These are phyloP conservation scores for Helminthosporium solani DNA, from an alignment of 2,329 filamentous ascomycete genomes.

Conservation along the genomic window DNA sequence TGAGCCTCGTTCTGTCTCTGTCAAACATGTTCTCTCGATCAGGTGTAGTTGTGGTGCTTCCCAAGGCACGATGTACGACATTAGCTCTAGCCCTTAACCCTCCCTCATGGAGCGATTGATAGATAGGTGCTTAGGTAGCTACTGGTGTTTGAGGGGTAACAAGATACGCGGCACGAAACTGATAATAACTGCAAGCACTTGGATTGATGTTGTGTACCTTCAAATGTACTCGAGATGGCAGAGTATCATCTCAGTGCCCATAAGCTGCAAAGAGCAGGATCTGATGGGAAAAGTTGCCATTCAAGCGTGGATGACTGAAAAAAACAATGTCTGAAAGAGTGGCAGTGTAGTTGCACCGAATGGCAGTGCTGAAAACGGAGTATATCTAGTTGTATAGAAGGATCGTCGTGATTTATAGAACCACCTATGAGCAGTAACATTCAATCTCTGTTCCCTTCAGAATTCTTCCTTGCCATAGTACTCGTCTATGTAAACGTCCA, in stretches of 20 bases:
- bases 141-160: not conserved
- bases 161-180: not conserved
- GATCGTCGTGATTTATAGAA: constrained; percentile 6
- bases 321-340: constrained; percentile 26
- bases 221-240: constrained; percentile 12
- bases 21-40: not conserved
- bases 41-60: too few relatives aligned
- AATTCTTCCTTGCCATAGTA: too few relatives aligned
- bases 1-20: not conserved
- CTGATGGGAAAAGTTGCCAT: constrained; percentile 31
- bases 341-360: constrained; percentile 42
- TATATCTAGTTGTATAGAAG: constrained; percentile 26
- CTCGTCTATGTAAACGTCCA: too few relatives aligned
- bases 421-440: too few relatives aligned
- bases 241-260: constrained; percentile 22
- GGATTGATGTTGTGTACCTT: not conserved
- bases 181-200: not conserved
- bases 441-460: too few relatives aligned
- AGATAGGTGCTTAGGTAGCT: too few relatives aligned
- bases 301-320: constrained; percentile 20
- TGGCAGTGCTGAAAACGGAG: constrained; percentile 31
- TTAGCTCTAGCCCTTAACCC: constrained; percentile 7
- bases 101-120: not conserved
- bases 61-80: constrained; percentile 4
- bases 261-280: constrained; percentile 28